A percentile compares a stretch with the other conserved stretches of the same genome.
Conservation (phyloP, 495 filamentous ascomycete genomes). For the Trichoderma orchidacearum region DNA sequence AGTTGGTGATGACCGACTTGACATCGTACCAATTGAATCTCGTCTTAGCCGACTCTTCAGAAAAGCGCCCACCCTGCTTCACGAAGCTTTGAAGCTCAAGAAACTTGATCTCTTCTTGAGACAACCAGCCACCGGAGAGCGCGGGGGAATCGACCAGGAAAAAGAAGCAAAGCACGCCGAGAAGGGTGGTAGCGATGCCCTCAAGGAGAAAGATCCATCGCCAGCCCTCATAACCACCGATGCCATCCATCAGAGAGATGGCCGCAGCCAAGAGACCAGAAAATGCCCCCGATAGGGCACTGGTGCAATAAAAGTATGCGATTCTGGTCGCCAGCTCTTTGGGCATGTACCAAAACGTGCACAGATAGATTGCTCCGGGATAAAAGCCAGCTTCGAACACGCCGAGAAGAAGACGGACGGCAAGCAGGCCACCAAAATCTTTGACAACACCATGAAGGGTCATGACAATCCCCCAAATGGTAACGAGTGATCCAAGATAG, state of each 20-base stretch:
- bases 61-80: constrained; percentile 2
- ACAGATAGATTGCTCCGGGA: constrained; percentile 48
- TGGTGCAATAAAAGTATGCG: constrained; percentile 58
- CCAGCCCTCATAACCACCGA: constrained; percentile 43
- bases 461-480: constrained; percentile 55
- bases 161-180: constrained; percentile 47
- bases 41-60: neutral
- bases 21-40: constrained; percentile 2
- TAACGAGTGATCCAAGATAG: constrained; percentile 31
- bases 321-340: constrained; percentile 58
- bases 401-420: constrained; percentile 45
- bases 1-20: constrained; percentile 2
- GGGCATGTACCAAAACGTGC: constrained; percentile 60
- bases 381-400: constrained; percentile 53
- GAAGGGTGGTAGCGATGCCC: constrained; percentile 50
- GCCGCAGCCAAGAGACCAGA: constrained; percentile 60
- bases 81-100: constrained; percentile 2
- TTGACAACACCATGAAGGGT: constrained; percentile 50
- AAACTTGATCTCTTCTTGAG: constrained; percentile 4
- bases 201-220: constrained; percentile 57
- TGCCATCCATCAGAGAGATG: constrained; percentile 54
- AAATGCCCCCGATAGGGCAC: constrained; percentile 59
- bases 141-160: constrained; percentile 55
- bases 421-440: constrained; percentile 33
- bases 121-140: constrained; percentile 1